These are phyloP conservation scores for Colletotrichum sp. DNA, from an alignment of 2,329 filamentous ascomycete species.

Conservation along the genomic window DNA sequence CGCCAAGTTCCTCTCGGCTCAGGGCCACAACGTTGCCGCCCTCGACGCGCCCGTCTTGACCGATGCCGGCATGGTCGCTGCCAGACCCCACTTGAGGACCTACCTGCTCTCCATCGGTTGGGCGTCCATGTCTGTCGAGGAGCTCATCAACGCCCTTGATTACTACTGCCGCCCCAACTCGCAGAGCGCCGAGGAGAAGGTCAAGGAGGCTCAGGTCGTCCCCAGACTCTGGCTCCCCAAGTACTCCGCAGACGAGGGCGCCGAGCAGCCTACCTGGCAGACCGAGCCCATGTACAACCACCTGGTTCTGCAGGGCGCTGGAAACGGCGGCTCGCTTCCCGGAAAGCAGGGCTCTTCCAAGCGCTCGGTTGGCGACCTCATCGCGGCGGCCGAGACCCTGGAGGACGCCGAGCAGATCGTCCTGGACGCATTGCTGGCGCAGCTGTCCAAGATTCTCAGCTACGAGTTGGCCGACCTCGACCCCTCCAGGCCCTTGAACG, in stretches of 20 bases:
- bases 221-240: slow-evolving; percentile 11
- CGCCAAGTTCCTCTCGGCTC: slow-evolving; percentile 40
- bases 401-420: background rate
- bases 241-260: slow-evolving; percentile 11
- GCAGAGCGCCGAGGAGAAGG: background rate
- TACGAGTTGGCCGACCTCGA: slow-evolving; percentile 25
- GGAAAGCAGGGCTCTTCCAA: background rate
- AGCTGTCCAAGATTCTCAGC: slow-evolving; percentile 17
- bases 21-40: slow-evolving; percentile 47
- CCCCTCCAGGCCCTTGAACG: slow-evolving; percentile 20
- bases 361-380: background rate
- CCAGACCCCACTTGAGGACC: slow-evolving; percentile 37
- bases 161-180: background rate
- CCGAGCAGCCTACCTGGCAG: slow-evolving; percentile 8
- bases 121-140: slow-evolving; percentile 1
- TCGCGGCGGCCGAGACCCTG: background rate
- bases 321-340: background rate
- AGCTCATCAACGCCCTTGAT: slow-evolving; percentile 2
- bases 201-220: background rate
- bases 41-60: slow-evolving; percentile 59
- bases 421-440: background rate
- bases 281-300: slow-evolving; percentile 9
- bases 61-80: slow-evolving; percentile 55
- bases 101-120: slow-evolving; percentile 11
- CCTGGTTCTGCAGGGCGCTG: background rate